Evolutionary conservation across 2,329 filamentous ascomycete species (phyloP).

Genomic region (Plectosphaerella plurivora): DNA sequence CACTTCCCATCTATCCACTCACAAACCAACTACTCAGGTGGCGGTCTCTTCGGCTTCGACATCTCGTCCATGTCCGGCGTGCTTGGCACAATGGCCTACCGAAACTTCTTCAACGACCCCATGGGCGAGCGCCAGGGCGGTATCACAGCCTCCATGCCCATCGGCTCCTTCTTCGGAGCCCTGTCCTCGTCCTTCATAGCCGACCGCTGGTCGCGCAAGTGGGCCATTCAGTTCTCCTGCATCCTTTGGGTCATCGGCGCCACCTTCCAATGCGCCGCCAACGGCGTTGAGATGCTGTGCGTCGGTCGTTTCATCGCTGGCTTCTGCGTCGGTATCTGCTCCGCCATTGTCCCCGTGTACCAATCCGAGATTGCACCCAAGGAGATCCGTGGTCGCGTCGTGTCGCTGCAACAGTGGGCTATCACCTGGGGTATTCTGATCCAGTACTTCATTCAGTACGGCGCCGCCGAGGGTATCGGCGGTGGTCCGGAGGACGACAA

Average conservation of each 20-base stretch:
- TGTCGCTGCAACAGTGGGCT: conserved; percentile 62
- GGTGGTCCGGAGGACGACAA: conserved; percentile 43
- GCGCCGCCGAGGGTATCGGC: conserved; percentile 46
- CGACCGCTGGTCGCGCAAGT: conserved; percentile 44
- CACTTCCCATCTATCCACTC: no score
- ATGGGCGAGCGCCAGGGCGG: conserved; percentile 57
- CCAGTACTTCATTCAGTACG: conserved; percentile 64
- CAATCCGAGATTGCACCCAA: conserved; percentile 61
- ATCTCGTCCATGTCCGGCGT: conserved; percentile 70
- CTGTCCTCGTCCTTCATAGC: conserved; percentile 45
- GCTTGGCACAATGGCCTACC: conserved; percentile 64
- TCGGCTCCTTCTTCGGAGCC: conserved; percentile 62
- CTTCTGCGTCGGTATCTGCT: conserved; percentile 69
- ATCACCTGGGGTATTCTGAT: conserved; percentile 68
- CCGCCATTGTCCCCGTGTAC: conserved; percentile 66
- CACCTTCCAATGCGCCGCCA: conserved; percentile 55
- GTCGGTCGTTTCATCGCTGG: conserved; percentile 68
- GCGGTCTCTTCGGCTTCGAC: conserved; percentile 73
- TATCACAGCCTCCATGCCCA: conserved; percentile 71
- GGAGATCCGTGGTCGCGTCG: conserved; percentile 54
- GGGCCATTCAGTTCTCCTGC: conserved; percentile 43
- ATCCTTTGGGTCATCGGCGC: conserved; percentile 47
- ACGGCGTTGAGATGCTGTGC: conserved; percentile 67
- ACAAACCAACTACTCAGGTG: conserved; percentile 36
- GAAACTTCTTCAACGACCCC: conserved; percentile 65